These are phyloP conservation scores for Aspergillus cavernicola DNA, from an alignment of 495 filamentous ascomycete species.

Conservation along the genomic window DNA sequence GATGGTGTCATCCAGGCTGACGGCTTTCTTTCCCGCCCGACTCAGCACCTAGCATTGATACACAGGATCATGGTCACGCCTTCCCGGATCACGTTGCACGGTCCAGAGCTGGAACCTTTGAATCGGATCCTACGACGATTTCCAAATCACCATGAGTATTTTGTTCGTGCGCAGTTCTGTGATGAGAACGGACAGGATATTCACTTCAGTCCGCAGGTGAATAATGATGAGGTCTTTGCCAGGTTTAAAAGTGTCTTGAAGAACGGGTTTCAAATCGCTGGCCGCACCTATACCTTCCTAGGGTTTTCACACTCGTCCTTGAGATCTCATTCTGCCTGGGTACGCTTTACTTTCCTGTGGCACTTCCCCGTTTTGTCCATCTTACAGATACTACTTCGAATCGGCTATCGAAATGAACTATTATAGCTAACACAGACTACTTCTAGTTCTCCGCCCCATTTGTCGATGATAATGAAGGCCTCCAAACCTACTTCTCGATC, in stretches of 20 bases:
- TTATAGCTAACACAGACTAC: neutral
- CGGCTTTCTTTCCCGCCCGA: constrained; percentile 1
- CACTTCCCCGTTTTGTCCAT: too few relatives aligned
- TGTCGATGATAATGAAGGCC: constrained; percentile 32
- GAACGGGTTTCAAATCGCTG: constrained; percentile 58
- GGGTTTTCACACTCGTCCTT: constrained; percentile 83
- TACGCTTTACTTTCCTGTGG: constrained; percentile 3
- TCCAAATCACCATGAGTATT: constrained; percentile 56
- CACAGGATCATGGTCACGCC: constrained; percentile 66
- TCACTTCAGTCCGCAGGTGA: constrained; percentile 50
- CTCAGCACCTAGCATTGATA: constrained; percentile 29
- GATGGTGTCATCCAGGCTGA: constrained; percentile 1
- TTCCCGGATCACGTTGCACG: constrained; percentile 60
- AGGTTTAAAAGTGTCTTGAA: constrained; percentile 58
- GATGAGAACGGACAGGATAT: constrained; percentile 70
- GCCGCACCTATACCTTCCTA: constrained; percentile 61
- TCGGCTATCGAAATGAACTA: too few relatives aligned
- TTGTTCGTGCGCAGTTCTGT: constrained; percentile 65
- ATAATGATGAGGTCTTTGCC: constrained; percentile 44
- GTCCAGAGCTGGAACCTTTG: constrained; percentile 64
- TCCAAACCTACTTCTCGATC: constrained; percentile 46
- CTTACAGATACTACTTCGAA: too few relatives aligned
- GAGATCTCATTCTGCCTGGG: constrained; percentile 59
- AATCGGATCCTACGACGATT: constrained; percentile 76
- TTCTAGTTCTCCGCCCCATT: constrained; percentile 64